Percentiles rank a stretch among this genome's conserved stretches.
Evolutionary conservation across 108 stramenopile species (phyloP).

Genomic region (Aurantiochytrium sp.): DNA sequence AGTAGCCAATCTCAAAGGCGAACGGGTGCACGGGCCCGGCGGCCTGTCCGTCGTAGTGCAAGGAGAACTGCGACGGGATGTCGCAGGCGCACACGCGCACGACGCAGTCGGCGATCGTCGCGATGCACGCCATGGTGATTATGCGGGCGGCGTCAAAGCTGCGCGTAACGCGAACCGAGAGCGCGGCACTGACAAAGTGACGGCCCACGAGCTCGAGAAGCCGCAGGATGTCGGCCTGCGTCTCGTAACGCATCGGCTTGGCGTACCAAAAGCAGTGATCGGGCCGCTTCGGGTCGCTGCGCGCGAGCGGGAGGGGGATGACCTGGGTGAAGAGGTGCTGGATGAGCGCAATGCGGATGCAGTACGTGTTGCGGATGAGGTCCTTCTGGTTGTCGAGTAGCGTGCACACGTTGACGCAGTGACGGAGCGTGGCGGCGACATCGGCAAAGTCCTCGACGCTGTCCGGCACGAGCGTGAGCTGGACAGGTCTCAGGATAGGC

Average conservation of each 20-base stretch:
- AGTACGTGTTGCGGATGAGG: constrained; percentile 88
- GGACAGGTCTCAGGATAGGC: not conserved
- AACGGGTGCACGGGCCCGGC: constrained; percentile 90
- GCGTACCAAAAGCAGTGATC: constrained; percentile 90
- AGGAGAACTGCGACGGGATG: constrained; percentile 83
- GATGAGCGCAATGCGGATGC: constrained; percentile 88
- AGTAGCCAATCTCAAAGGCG: constrained; percentile 90
- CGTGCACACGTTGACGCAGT: constrained; percentile 85
- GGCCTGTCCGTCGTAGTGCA: constrained; percentile 90
- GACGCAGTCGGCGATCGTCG: constrained; percentile 89
- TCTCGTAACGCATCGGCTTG: constrained; percentile 77
- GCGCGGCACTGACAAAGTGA: constrained; percentile 70
- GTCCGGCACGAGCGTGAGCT: not conserved
- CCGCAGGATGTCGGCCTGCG: constrained; percentile 53
- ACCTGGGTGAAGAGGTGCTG: constrained; percentile 87
- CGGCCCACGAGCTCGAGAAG: constrained; percentile 45
- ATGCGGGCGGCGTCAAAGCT: constrained; percentile 89
- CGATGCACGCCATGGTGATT: constrained; percentile 86
- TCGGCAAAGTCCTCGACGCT: not conserved
- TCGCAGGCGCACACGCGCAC: constrained; percentile 84
- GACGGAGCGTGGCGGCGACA: constrained; percentile 70
- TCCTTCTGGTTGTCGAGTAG: constrained; percentile 86
- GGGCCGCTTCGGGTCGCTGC: constrained; percentile 57
- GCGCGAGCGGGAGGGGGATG: constrained; percentile 78
- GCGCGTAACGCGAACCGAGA: constrained; percentile 85